Conservation (phyloP, 75 land plant species). For the Adiantum capillusveneris region DNA sequence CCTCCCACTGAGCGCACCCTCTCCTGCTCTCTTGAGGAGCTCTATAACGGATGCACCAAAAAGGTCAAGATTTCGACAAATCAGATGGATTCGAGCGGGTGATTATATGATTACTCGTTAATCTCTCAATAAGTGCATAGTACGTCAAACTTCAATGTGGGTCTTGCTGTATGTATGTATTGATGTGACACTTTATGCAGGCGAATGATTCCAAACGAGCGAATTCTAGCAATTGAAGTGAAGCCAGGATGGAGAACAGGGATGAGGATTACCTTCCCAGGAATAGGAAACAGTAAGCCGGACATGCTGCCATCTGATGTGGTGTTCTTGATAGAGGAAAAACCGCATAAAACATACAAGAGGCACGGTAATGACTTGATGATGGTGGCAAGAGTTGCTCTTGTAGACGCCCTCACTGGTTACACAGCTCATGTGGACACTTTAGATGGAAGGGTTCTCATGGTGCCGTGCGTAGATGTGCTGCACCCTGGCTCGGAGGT, state of each 20-base stretch:
- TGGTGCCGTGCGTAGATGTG: conserved; percentile 3
- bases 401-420: conserved; percentile 48
- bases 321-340: conserved; percentile 38
- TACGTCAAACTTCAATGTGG: too few species aligned
- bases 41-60: conserved; percentile 47
- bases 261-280: conserved; percentile 45
- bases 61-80: conserved; percentile 45
- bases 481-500: conserved; percentile 2
- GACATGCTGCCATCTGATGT: conserved; percentile 42
- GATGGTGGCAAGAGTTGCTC: conserved; percentile 28
- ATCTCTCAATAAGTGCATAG: too few species aligned
- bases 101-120: too few species aligned
- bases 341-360: conserved; percentile 27
- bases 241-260: conserved; percentile 59
- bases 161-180: too few species aligned
- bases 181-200: too few species aligned
- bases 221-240: conserved; percentile 20
- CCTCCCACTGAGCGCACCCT: conserved; percentile 38
- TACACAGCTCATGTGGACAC: conserved; percentile 10
- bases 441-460: conserved; percentile 2
- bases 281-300: conserved; percentile 38
- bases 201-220: conserved; percentile 7
- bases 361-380: conserved; percentile 42
- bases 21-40: conserved; percentile 66
- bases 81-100: conserved; percentile 36